Evolutionary conservation across 352 stramenopile species (phyloP), one percentile per base, ranked within the genome.

Genomic region (Peronospora tabacina): DNA sequence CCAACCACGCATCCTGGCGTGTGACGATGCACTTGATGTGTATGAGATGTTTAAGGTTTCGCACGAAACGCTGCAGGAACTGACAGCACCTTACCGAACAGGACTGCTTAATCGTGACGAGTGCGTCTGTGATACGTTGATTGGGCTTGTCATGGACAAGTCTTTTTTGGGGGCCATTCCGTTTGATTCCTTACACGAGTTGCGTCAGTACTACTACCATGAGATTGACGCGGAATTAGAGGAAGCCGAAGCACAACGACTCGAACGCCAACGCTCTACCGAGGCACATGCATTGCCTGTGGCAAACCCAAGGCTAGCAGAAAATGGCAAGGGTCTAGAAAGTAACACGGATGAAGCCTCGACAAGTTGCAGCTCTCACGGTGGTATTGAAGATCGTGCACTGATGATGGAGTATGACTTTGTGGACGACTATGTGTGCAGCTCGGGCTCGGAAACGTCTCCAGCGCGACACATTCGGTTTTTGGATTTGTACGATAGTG

Each of bases 41-140:
- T 90, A 90, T 53, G 80, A 87, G 63, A 75, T 88, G 72, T 83
- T 90, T 37, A 85, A 87, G 46, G 68, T 90, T 37, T 79, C 73
- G 19, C 67, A 85, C 49, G 67, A 86, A 17, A 74, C 63, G 28
- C 58, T 93, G 28, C 57, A 60, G 44, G 46, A 75, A 22, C 49
- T 90, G 34, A 87, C 73, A 35, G 61, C 70, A 24, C 77, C 82
- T 17, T 69, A 85, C 34, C 65, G 75, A 3, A 53, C 68, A 26
- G 72, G 75, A 2, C 34, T 87, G 3, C 43, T 90, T 2, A 83
- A 88, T 30, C 73, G 78, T n/a, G 82, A 93, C 53, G 76, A 89
- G 33, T 90, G 79, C 34, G 71, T 90, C 15, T 90, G 79, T 54
- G 82, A 93, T 56, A 93, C 80, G 33, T 46, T 93, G 28, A 59